phyloP scores from a whole-genome alignment of 768 basidiomycete genomes.

The Hortiboletus campestris region DNA sequence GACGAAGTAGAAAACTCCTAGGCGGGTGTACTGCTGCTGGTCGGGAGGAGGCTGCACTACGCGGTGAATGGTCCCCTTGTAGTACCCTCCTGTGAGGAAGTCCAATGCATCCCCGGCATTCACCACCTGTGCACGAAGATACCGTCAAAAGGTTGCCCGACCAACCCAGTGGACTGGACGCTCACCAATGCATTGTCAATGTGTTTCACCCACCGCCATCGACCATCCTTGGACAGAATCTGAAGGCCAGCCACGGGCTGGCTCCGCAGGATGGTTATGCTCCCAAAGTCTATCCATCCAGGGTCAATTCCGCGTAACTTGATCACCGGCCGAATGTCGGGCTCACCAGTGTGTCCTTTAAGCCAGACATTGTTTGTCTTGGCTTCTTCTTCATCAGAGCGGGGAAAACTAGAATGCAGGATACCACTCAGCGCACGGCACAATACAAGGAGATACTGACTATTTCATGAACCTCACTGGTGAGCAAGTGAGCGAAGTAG shows the following conservation, averaged over 20 bases:
- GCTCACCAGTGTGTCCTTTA: conserved; percentile 56
- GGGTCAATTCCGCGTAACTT: not conserved
- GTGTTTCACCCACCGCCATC: conserved; percentile 59
- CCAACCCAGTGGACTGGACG: not conserved
- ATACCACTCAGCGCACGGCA: not conserved
- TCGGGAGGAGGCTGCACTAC: conserved; percentile 60
- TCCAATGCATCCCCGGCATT: conserved; percentile 60
- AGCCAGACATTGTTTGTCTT: conserved; percentile 58
- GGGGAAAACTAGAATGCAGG: conserved; percentile 41
- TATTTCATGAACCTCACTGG: conserved; percentile 68
- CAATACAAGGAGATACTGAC: conserved; percentile 31
- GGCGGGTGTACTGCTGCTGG: conserved; percentile 47
- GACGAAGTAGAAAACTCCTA: conserved; percentile 60
- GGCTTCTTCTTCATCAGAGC: conserved; percentile 46
- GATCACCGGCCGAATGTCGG: too few relatives aligned
- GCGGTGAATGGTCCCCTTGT: conserved; percentile 59
- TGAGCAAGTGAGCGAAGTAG: not conserved
- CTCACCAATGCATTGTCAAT: conserved; percentile 55
- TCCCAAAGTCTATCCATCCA: conserved; percentile 44
- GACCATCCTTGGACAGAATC: conserved; percentile 49
- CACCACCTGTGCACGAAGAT: conserved; percentile 43
- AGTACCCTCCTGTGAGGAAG: conserved; percentile 60
- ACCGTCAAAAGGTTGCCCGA: not conserved
- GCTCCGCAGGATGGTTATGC: conserved; percentile 56
- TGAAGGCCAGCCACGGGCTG: conserved; percentile 61